Percentiles rank a stretch among this genome's conserved stretches.
Evolutionary conservation across 1,284 basidiomycete species (phyloP).

Genomic region (Sutorius eximius): DNA sequence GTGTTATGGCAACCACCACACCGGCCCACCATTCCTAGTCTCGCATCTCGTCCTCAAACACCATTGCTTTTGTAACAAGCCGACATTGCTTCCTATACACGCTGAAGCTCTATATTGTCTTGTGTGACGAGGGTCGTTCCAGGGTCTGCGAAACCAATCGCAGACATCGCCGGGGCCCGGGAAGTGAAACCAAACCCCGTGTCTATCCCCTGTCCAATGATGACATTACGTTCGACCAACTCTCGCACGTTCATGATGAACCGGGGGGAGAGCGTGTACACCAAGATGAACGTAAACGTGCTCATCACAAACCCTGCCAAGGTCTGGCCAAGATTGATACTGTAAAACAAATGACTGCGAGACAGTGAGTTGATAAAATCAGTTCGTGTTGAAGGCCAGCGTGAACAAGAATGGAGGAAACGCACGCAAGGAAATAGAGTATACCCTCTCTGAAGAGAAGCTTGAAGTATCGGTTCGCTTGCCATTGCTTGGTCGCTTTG

Average conservation of each 20-base stretch:
- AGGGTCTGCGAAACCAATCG: not conserved
- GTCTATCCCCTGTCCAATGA: conserved; percentile 10
- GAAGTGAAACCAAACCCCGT: conserved; percentile 16
- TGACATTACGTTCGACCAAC: conserved; percentile 2
- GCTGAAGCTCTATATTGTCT: conserved; percentile 12
- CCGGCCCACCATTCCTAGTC: not conserved
- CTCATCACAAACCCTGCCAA: not conserved
- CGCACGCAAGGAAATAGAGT: conserved; percentile 23
- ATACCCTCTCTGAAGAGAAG: conserved; percentile 16
- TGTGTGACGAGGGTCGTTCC: not conserved
- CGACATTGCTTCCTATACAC: not conserved
- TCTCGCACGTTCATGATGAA: conserved; percentile 22
- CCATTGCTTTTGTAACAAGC: not conserved
- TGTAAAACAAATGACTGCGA: conserved; percentile 19
- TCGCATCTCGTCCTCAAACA: not conserved
- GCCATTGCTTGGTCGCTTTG: conserved; percentile 11
- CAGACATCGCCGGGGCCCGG: not conserved
- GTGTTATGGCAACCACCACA: not conserved
- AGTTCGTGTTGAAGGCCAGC: not conserved
- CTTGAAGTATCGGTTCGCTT: conserved; percentile 14
- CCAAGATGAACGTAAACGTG: not conserved
- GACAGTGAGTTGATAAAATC: not conserved
- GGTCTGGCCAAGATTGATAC: conserved; percentile 4
- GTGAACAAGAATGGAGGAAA: not conserved
- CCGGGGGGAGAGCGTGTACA: conserved; percentile 21